Evolutionary conservation across 1,284 basidiomycete species (phyloP).

Genomic region (Omphalotus olearius): DNA sequence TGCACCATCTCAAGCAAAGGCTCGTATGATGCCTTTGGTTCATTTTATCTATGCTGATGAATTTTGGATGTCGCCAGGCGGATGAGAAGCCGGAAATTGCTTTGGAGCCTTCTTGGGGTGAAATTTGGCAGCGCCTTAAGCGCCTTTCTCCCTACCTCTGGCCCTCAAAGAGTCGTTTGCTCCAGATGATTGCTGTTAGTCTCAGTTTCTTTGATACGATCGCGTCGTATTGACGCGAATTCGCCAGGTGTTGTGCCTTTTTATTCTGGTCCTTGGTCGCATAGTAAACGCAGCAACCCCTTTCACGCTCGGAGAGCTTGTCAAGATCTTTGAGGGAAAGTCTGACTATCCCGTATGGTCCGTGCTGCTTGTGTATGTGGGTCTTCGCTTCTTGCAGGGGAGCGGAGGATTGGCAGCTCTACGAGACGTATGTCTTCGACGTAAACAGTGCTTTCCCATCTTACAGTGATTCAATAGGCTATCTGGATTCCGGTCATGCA

Average conservation of each 20-base stretch:
- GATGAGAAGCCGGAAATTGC: constrained; percentile 49
- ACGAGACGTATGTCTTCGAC: constrained; percentile 47
- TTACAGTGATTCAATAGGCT: constrained; percentile 31
- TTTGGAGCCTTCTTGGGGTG: constrained; percentile 63
- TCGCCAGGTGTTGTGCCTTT: constrained; percentile 55
- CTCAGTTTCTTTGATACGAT: neutral
- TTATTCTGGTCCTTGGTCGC: constrained; percentile 71
- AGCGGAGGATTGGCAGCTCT: constrained; percentile 69
- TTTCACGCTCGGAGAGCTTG: constrained; percentile 64
- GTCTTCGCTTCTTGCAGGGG: constrained; percentile 63
- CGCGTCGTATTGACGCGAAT: neutral
- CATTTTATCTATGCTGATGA: neutral
- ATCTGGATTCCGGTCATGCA: constrained; percentile 87
- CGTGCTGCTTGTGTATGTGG: constrained; percentile 59
- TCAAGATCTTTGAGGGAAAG: constrained; percentile 54
- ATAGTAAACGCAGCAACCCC: constrained; percentile 74
- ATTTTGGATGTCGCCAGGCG: constrained; percentile 20
- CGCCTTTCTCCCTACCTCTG: constrained; percentile 78
- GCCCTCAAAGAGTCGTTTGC: constrained; percentile 61
- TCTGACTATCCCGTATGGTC: constrained; percentile 51
- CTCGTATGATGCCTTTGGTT: constrained; percentile 13
- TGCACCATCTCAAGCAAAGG: constrained; percentile 45
- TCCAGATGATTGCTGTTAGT: constrained; percentile 72
- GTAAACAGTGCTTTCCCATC: neutral
- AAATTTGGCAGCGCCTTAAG: constrained; percentile 53